phyloP scores from a whole-genome alignment of 306 rosid species.

The Lathyrus sativus region DNA sequence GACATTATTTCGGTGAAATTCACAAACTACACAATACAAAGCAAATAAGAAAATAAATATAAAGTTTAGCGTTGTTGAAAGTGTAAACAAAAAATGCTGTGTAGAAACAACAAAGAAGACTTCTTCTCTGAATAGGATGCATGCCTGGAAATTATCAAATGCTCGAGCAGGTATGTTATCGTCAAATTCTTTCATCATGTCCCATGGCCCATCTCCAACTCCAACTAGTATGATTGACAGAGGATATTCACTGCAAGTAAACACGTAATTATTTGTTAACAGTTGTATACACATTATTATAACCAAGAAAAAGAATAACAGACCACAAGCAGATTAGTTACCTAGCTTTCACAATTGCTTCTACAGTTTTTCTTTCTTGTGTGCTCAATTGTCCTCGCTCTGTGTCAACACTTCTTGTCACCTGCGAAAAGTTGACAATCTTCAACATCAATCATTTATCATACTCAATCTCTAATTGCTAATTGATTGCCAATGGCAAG shows the following conservation, averaged over 20 bases:
- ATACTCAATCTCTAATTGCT: slow-evolving; percentile 17
- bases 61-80: slow-evolving; percentile 9
- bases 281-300: slow-evolving; percentile 4
- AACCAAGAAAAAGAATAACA: slow-evolving; percentile 11
- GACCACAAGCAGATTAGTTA: slow-evolving; percentile 33
- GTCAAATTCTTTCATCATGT: slow-evolving; percentile 89
- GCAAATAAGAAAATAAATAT: slow-evolving; percentile 32
- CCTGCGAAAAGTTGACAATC: slow-evolving; percentile 51
- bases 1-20: slow-evolving; percentile 92
- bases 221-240: slow-evolving; percentile 89
- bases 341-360: slow-evolving; percentile 96
- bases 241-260: slow-evolving; percentile 66
- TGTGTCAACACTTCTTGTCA: slow-evolving; percentile 90
- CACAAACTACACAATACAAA: slow-evolving; percentile 68
- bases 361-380: slow-evolving; percentile 89
- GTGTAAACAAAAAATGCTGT: not conserved
- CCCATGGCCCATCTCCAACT: slow-evolving; percentile 99
- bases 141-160: slow-evolving; percentile 94
- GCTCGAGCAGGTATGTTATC: slow-evolving; percentile 92
- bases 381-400: slow-evolving; percentile 77
- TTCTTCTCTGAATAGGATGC: slow-evolving; percentile 30
- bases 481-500: slow-evolving; percentile 13
- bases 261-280: not conserved
- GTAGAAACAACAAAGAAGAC: slow-evolving; percentile 20
- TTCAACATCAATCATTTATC: slow-evolving; percentile 28